Evolutionary conservation across 768 basidiomycete species (phyloP), one percentile per base, ranked within the genome.

Genomic region (Boletus reticuloceps): DNA sequence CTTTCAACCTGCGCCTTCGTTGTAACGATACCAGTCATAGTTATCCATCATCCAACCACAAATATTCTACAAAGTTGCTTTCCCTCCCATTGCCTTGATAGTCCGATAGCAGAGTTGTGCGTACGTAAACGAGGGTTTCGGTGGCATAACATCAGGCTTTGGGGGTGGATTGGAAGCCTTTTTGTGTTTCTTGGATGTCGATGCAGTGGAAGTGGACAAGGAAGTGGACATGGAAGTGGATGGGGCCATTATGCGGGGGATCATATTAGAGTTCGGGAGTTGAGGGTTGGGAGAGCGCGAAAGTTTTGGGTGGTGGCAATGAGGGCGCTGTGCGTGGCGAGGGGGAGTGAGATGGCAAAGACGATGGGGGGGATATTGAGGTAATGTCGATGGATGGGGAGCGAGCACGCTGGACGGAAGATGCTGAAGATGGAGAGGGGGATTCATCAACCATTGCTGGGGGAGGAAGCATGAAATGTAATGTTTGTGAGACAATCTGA

Each of bases 401-500:
- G 51, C 89, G 85, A 19, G 77, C 80, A 55, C 82, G 77, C 53
- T 82, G 78, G n/a, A 75, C 74, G 29, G 89, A 91, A 8, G 85
- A 85, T 55, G 82, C 80, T 0, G 90, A 90, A 54, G 86, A 90
- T 2, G 88, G 89, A 5, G 89, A 89, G 9, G 88, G 88, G 9
- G 88, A 85, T 66, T 91, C 87, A 67, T 91, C 89, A 41, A 88
- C 86, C 9, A 82, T 81, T 36, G 86, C 82, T 1, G 90, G 86
- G 2, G 94, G 94, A 34, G 97, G 96, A 14, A 99, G 85, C 52
- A 98, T 86, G 66, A 99, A 99, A 69, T 94, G 88, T 74, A 99
- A 99, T 25, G 92, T 94, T 55, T 96, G 88, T 29, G 96, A 94
- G 20, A 95, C 92, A 66, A 99, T 98, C 77, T 98, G 94, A 56